phyloP scores from a whole-genome alignment of 768 basidiomycete species.

The Dioszegia crocea region DNA sequence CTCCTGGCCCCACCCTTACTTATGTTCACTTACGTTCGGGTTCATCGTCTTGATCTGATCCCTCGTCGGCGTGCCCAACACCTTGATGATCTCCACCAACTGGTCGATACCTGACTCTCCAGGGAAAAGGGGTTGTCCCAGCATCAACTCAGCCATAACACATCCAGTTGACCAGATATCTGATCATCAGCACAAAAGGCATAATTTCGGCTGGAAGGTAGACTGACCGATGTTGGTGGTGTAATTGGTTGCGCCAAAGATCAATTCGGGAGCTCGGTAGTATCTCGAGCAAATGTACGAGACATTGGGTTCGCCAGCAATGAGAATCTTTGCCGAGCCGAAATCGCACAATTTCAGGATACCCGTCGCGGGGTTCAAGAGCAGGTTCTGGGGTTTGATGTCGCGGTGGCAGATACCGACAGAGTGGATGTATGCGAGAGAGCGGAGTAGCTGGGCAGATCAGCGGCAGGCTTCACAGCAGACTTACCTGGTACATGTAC shows the following conservation, averaged over 20 bases:
- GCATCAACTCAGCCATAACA: constrained; percentile 99
- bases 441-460: constrained; percentile 77
- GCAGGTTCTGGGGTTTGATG: constrained; percentile 98
- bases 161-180: constrained; percentile 99
- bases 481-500: constrained; percentile 75
- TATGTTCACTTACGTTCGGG: constrained; percentile 73
- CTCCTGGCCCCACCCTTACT: too few relatives aligned
- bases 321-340: constrained; percentile 96
- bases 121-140: constrained; percentile 97
- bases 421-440: constrained; percentile 97
- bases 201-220: background rate
- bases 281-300: constrained; percentile 99
- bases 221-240: constrained; percentile 93
- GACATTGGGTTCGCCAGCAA: constrained; percentile 97
- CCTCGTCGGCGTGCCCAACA: constrained; percentile 92
- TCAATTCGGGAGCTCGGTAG: constrained; percentile 97
- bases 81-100: constrained; percentile 99
- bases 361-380: constrained; percentile 94
- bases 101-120: constrained; percentile 96
- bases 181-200: constrained; percentile 43
- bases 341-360: constrained; percentile 98
- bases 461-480: background rate
- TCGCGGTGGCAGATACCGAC: constrained; percentile 99
- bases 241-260: constrained; percentile 99
- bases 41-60: constrained; percentile 99